Evolutionary conservation across 2,329 filamentous ascomycete species (phyloP).

Genomic region (Colletotrichum noveboracense): DNA sequence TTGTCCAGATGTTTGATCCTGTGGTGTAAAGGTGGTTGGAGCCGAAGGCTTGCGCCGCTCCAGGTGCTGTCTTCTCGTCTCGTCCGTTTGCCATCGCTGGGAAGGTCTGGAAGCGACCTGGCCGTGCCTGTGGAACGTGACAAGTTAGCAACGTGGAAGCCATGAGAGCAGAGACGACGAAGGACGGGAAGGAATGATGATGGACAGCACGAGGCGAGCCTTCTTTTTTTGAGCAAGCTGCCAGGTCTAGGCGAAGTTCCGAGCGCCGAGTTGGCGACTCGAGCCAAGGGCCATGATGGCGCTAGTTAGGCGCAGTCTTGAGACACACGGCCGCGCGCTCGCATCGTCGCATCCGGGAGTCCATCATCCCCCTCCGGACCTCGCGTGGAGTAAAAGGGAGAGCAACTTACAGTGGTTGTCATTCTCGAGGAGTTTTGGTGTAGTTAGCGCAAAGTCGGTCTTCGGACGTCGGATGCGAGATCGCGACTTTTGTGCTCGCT

Average conservation of each 20-base stretch:
- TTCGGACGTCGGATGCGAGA: background rate
- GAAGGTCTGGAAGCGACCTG: conserved; percentile 43
- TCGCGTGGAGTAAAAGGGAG: conserved; percentile 13
- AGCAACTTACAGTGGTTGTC: conserved; percentile 42
- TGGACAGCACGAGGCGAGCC: conserved; percentile 5
- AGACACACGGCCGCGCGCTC: conserved; percentile 37
- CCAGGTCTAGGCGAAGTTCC: conserved; percentile 22
- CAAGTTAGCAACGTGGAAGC: conserved; percentile 17
- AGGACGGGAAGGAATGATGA: background rate
- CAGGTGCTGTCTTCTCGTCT: conserved; percentile 32
- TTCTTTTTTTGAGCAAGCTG: conserved; percentile 11
- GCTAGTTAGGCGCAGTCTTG: conserved; percentile 37
- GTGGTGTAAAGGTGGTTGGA: conserved; percentile 38
- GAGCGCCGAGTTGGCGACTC: conserved; percentile 16
- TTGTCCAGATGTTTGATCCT: conserved; percentile 41
- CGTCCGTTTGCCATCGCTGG: conserved; percentile 34
- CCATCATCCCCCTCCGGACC: conserved; percentile 11
- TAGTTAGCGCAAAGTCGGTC: conserved; percentile 25
- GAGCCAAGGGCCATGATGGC: conserved; percentile 21
- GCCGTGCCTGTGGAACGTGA: conserved; percentile 34
- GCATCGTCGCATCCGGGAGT: conserved; percentile 24
- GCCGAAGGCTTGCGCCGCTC: conserved; percentile 41
- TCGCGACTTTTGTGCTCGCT: background rate
- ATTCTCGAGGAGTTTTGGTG: conserved; percentile 28
- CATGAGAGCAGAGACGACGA: background rate